Evolutionary conservation across 805 yeast genomes (phyloP).

Genomic region (Candida methanosorbosa): DNA sequence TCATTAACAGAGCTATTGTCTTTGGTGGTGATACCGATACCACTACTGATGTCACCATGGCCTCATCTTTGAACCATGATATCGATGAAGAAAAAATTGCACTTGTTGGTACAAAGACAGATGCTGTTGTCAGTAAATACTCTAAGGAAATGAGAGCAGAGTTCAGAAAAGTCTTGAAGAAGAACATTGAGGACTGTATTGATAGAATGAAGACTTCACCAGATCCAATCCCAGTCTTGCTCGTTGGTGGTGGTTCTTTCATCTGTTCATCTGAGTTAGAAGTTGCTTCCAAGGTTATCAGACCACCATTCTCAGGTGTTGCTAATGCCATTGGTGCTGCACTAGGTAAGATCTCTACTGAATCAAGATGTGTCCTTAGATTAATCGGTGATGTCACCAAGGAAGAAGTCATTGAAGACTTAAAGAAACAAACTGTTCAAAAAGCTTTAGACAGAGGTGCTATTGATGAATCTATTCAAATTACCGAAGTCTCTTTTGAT

Average conservation of each 20-base stretch:
- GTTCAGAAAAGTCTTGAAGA: slow-evolving; percentile 12
- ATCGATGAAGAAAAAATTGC: slow-evolving; percentile 6
- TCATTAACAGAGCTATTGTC: slow-evolving; percentile 20
- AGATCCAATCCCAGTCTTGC: slow-evolving; percentile 30
- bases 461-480: slow-evolving; percentile 7
- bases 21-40: slow-evolving; percentile 32
- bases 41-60: slow-evolving; percentile 29
- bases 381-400: background rate
- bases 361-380: slow-evolving; percentile 1
- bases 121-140: slow-evolving; percentile 12
- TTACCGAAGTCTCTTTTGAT: slow-evolving; percentile 13
- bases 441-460: slow-evolving; percentile 11
- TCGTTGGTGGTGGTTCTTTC: slow-evolving; percentile 41
- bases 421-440: slow-evolving; percentile 5
- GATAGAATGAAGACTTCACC: slow-evolving; percentile 35
- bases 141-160: slow-evolving; percentile 3
- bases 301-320: slow-evolving; percentile 28
- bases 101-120: slow-evolving; percentile 7
- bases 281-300: slow-evolving; percentile 29
- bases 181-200: slow-evolving; percentile 26
- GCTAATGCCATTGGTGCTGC: slow-evolving; percentile 41
- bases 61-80: slow-evolving; percentile 8
- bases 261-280: slow-evolving; percentile 24
- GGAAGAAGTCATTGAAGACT: slow-evolving; percentile 4
- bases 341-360: slow-evolving; percentile 28